These are phyloP conservation scores for Eucalyptus decipiens DNA, from an alignment of 345 rosid genomes.

Conservation along the genomic window DNA sequence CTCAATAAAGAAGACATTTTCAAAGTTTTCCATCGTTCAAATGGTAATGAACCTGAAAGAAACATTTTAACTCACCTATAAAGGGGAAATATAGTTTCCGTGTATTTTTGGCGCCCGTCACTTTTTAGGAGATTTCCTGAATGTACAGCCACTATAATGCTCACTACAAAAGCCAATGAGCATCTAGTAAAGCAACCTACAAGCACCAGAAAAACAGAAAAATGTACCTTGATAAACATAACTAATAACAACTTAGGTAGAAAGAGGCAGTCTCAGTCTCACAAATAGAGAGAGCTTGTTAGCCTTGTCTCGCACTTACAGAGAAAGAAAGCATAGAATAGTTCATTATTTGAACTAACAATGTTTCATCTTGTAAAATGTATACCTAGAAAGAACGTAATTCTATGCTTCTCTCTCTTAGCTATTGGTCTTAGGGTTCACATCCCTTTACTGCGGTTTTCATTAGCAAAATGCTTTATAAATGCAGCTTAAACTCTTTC, in stretches of 20 bases:
- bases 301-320: too few species aligned
- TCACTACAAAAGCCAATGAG: constrained; percentile 25
- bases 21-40: neutral
- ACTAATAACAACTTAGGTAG: neutral
- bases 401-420: too few species aligned
- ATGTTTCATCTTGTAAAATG: too few species aligned
- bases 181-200: constrained; percentile 58
- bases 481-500: too few species aligned
- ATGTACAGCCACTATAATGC: constrained; percentile 37
- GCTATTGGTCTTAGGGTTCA: too few species aligned
- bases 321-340: too few species aligned
- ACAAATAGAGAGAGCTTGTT: neutral
- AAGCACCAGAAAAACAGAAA: neutral
- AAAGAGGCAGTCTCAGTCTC: neutral
- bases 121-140: constrained; percentile 27
- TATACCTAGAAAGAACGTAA: too few species aligned
- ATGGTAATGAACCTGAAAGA: neutral
- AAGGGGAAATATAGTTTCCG: constrained; percentile 56
- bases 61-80: constrained; percentile 32
- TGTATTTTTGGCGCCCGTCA: constrained; percentile 28
- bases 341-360: too few species aligned
- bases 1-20: neutral
- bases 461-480: too few species aligned
- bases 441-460: too few species aligned
- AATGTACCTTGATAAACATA: neutral